These are phyloP conservation scores for Botryotinia convoluta DNA, from an alignment of 2,329 filamentous ascomycete genomes.

Conservation along the genomic window DNA sequence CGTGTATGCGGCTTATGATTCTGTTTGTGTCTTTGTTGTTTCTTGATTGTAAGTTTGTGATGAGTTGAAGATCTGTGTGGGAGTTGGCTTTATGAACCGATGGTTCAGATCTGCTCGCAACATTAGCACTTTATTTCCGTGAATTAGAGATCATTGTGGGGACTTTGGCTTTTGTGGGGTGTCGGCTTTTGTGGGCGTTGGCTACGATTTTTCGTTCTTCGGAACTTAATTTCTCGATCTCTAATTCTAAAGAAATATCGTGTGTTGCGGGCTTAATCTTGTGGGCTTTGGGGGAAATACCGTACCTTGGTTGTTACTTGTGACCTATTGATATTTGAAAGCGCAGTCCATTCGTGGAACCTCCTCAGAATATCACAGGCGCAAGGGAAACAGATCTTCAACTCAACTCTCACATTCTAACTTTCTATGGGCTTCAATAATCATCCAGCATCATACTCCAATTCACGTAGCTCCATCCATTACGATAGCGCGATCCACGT, in stretches of 20 bases:
- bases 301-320: slow-evolving; percentile 10
- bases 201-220: slow-evolving; percentile 5
- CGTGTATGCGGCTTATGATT: background rate
- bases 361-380: background rate
- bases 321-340: background rate
- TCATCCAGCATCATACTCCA: background rate
- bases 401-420: background rate
- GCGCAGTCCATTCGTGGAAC: background rate
- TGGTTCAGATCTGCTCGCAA: slow-evolving; percentile 11
- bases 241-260: background rate
- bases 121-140: slow-evolving; percentile 1
- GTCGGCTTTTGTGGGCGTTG: slow-evolving; percentile 1
- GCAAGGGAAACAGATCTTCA: slow-evolving; percentile 12
- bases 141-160: slow-evolving; percentile 11
- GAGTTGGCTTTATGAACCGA: slow-evolving; percentile 9
- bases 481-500: slow-evolving; percentile 11
- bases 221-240: slow-evolving; percentile 8
- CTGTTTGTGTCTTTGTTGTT: background rate
- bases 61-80: slow-evolving; percentile 11
- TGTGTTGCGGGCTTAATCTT: slow-evolving; percentile 2
- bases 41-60: slow-evolving; percentile 9
- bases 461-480: slow-evolving; percentile 7
- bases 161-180: background rate
- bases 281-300: background rate
- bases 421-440: slow-evolving; percentile 7